Conservation (phyloP, 805 yeast genomes). For the Lipomyces sp. region DNA sequence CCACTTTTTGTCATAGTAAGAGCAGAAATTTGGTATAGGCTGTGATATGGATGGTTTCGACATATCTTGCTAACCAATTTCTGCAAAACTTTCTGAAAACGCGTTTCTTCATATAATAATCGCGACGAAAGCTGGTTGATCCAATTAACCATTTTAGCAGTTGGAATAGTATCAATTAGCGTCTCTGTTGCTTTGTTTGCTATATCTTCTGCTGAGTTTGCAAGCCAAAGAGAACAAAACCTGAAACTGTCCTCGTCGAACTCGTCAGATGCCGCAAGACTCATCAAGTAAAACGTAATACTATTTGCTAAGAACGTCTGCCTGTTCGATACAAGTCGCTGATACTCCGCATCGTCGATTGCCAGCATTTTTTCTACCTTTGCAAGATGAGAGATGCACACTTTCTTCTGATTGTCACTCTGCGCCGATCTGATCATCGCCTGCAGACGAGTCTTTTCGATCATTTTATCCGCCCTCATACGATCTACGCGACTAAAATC, state of each 20-base stretch:
- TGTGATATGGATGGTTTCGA: conserved; percentile 70
- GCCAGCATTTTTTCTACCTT: conserved; percentile 45
- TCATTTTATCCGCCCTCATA: conserved; percentile 40
- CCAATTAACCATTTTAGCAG: conserved; percentile 75
- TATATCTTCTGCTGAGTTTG: conserved; percentile 53
- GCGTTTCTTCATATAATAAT: conserved; percentile 54
- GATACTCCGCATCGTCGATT: conserved; percentile 56
- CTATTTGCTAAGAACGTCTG: conserved; percentile 58
- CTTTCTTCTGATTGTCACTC: conserved; percentile 54
- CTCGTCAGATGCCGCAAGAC: conserved; percentile 53
- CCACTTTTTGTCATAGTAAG: conserved; percentile 23
- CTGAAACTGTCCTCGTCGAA: conserved; percentile 67
- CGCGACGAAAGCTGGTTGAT: conserved; percentile 74
- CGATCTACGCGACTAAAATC: conserved; percentile 52
- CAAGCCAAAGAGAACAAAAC: conserved; percentile 84
- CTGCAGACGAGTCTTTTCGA: conserved; percentile 51
- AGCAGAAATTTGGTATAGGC: conserved; percentile 55
- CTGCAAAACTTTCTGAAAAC: conserved; percentile 66
- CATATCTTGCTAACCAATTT: conserved; percentile 55
- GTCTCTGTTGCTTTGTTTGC: conserved; percentile 53
- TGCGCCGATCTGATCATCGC: conserved; percentile 54
- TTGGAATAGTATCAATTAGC: conserved; percentile 55
- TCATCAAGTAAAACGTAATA: conserved; percentile 60
- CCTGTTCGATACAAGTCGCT: conserved; percentile 48
- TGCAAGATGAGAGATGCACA: conserved; percentile 50